Evolutionary conservation across 805 yeast species (phyloP).

Genomic region (Schwanniomyces yamadae): DNA sequence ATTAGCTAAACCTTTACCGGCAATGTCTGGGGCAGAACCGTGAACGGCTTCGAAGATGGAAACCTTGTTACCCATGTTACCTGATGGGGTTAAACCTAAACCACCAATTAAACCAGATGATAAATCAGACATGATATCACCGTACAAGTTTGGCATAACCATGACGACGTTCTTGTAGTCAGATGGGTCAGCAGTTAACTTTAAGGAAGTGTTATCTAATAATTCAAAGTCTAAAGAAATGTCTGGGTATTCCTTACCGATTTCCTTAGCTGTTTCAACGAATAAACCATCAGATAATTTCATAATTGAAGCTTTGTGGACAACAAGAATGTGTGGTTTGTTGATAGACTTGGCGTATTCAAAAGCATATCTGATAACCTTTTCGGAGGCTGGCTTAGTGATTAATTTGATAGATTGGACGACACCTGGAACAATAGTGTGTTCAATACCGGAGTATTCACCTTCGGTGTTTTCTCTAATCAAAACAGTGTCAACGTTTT

Average conservation of each 20-base stretch:
- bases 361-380: conserved; percentile 94
- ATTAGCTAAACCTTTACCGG: conserved; percentile 98
- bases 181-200: conserved; percentile 84
- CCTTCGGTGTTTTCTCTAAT: conserved; percentile 99
- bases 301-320: conserved; percentile 98
- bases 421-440: conserved; percentile 96
- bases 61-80: conserved; percentile 98
- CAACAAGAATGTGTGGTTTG: conserved; percentile 88
- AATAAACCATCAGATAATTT: conserved; percentile 97
- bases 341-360: conserved; percentile 90
- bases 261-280: conserved; percentile 85
- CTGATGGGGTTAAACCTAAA: conserved; percentile 97
- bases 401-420: conserved; percentile 97
- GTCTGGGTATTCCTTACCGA: conserved; percentile 90
- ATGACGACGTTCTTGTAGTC: conserved; percentile 84
- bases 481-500: conserved; percentile 87
- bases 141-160: conserved; percentile 99
- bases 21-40: conserved; percentile 99
- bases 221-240: conserved; percentile 80
- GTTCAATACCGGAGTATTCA: conserved; percentile 99
- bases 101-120: conserved; percentile 98
- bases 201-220: conserved; percentile 93
- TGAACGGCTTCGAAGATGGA: conserved; percentile 99
- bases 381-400: conserved; percentile 94
- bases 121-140: conserved; percentile 97